Percentiles rank a stretch among this genome's conserved stretches.
phyloP scores from a whole-genome alignment of 2,329 filamentous ascomycete genomes.

The Calonectria naviculata region DNA sequence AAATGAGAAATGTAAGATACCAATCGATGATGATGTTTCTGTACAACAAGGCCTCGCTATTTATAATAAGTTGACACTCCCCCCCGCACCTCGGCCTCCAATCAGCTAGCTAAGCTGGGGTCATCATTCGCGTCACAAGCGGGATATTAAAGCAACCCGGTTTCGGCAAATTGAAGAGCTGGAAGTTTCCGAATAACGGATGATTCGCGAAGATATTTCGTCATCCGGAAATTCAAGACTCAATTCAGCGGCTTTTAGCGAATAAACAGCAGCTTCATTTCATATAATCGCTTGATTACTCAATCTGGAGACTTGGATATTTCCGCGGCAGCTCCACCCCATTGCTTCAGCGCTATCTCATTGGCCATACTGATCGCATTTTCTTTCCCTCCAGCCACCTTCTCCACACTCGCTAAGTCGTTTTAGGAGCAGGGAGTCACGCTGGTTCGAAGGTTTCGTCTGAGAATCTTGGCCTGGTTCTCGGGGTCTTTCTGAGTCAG shows the following conservation, averaged over 20 bases:
- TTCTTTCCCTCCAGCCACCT: not conserved
- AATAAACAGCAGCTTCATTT: not conserved
- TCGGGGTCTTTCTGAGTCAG: too few relatives aligned
- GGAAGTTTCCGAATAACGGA: slow-evolving; percentile 70
- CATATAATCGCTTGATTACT: not conserved
- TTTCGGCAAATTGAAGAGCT: not conserved
- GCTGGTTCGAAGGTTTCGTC: not conserved
- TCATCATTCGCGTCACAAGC: not conserved
- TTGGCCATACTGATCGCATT: not conserved
- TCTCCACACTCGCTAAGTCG: not conserved
- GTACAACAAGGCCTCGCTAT: not conserved
- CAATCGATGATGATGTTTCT: not conserved
- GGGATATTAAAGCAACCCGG: not conserved
- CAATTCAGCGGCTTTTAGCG: not conserved
- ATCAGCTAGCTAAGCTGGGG: not conserved
- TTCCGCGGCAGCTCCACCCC: not conserved
- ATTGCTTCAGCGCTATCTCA: not conserved
- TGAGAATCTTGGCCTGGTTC: too few relatives aligned
- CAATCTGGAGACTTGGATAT: not conserved
- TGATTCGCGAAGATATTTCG: not conserved
- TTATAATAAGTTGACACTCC: not conserved
- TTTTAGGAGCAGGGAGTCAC: not conserved
- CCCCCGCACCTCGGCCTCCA: not conserved
- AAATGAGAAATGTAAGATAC: not conserved
- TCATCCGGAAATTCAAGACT: not conserved